Evolutionary conservation across 805 yeast species (phyloP), one percentile per base, ranked within the genome.

Genomic region (Wickerhamomyces chaumierensis): DNA sequence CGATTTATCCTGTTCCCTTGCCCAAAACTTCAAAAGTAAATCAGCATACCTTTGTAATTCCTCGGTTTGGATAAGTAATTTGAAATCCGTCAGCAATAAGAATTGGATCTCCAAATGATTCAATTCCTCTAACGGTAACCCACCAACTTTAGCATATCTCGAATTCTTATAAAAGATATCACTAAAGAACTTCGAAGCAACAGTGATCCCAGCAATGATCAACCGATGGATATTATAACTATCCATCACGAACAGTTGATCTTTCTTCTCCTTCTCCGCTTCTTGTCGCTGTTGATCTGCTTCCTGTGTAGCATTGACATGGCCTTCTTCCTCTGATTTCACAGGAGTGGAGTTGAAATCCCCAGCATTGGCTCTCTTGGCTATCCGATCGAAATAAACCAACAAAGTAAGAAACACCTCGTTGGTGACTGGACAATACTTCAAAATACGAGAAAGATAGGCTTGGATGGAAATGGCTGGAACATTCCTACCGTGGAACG

Each of bases 351-450:
- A 21, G 15, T 45, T 51, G 13, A 47, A 50, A 20, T 60, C 62
- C 3, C 63, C 65, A 25, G 63, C 71, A 52, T 83, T 81, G 33
- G 92, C 86, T 44, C 84, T 71, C 53, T 84, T 84, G 16, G 95
- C 92, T 34, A 90, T 86, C 45, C 97, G 66, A 61, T 92, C 99
- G 62, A 92, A 87, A 58, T 92, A 92, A 23, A 92, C 96, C 50
- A 92, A 67, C 28, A 92, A 62, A 31, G 95, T 80, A 36, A 92
- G 63, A 58, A 88, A 92, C 27, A 92, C 97, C 57, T 92, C 97
- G 60, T 90, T 90, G 3, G 98, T 88, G n/a, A 92, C 92, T 0
- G 99, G 97, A 58, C 99, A 92, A 62, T 92, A 92, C 60, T 90
- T 90, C 56, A 90, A 73, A 21, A 92, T 90, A 54, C 98, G 76